A percentile compares a stretch with the other conserved stretches of the same genome.
phyloP scores from a whole-genome alignment of 306 rosid species.

The Geum urbanum region DNA sequence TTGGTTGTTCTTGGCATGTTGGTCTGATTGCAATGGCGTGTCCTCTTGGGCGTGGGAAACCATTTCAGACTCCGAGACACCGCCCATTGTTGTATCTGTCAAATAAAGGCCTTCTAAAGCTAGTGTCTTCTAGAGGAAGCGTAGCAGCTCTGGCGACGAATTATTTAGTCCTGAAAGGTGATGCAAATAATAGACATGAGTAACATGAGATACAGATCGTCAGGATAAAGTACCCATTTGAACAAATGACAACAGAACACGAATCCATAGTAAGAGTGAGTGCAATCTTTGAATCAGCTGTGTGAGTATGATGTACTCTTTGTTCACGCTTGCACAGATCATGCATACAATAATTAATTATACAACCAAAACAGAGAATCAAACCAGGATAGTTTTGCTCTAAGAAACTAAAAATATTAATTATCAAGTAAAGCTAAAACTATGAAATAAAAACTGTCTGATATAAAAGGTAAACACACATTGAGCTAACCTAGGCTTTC shows the following conservation, averaged over 20 bases:
- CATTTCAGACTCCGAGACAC: constrained; percentile 35
- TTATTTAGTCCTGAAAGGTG: not conserved
- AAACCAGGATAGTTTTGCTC: not conserved
- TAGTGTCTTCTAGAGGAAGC: not conserved
- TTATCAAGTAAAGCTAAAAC: not conserved
- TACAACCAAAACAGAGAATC: not conserved
- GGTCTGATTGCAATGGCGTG: constrained; percentile 28
- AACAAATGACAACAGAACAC: not conserved
- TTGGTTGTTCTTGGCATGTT: constrained; percentile 26
- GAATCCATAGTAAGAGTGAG: not conserved
- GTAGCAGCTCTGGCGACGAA: not conserved
- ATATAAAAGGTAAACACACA: not conserved
- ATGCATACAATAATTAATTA: too few species aligned
- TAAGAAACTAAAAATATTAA: not conserved
- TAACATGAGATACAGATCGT: not conserved
- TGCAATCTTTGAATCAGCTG: too few species aligned
- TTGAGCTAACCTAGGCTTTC: not conserved
- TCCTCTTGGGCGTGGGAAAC: constrained; percentile 46
- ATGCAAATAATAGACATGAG: not conserved
- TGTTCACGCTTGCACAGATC: too few species aligned
- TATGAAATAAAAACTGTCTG: not conserved
- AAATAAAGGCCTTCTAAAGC: not conserved
- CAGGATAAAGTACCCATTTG: not conserved
- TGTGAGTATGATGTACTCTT: too few species aligned
- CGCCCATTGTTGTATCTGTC: not conserved